phyloP scores from a whole-genome alignment of 176 grass and related monocot species.

The Paspalum vaginatum region DNA sequence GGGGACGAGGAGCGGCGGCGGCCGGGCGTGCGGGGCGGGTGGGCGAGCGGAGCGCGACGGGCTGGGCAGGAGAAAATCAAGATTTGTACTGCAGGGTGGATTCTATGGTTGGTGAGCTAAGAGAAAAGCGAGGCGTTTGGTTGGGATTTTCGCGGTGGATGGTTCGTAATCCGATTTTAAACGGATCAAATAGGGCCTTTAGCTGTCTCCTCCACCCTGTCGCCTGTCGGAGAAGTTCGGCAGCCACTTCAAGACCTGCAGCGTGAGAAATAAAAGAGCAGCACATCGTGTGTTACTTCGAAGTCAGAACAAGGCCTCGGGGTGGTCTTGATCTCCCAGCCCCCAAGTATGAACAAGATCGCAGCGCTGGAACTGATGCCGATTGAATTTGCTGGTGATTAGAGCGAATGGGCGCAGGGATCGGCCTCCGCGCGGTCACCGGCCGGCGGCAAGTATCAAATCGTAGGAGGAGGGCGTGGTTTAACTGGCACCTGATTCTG shows the following conservation, averaged over 20 bases:
- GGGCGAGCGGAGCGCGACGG: too few relatives aligned
- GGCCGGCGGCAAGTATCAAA: neutral
- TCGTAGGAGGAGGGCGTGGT: neutral
- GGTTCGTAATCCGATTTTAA: too few relatives aligned
- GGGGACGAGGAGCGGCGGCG: too few relatives aligned
- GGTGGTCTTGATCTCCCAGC: neutral
- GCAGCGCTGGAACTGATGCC: neutral
- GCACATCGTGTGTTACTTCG: neutral
- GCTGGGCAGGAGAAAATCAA: too few relatives aligned
- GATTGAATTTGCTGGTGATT: neutral
- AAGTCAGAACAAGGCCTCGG: neutral
- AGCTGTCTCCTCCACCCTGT: conserved; percentile 61
- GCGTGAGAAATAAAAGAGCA: neutral
- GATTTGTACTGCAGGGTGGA: too few relatives aligned
- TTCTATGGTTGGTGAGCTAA: too few relatives aligned
- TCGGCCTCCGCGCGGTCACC: neutral
- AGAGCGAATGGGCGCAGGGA: neutral
- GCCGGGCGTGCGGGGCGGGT: too few relatives aligned
- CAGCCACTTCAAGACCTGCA: conserved; percentile 68
- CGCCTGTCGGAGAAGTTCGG: conserved; percentile 63
- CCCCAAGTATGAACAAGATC: neutral
- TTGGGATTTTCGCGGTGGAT: too few relatives aligned
- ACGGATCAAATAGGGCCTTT: too few relatives aligned
- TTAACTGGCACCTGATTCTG: conserved; percentile 36
- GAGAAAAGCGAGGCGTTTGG: too few relatives aligned